phyloP scores from a whole-genome alignment of 2,329 filamentous ascomycete species.

The Septoria linicola region DNA sequence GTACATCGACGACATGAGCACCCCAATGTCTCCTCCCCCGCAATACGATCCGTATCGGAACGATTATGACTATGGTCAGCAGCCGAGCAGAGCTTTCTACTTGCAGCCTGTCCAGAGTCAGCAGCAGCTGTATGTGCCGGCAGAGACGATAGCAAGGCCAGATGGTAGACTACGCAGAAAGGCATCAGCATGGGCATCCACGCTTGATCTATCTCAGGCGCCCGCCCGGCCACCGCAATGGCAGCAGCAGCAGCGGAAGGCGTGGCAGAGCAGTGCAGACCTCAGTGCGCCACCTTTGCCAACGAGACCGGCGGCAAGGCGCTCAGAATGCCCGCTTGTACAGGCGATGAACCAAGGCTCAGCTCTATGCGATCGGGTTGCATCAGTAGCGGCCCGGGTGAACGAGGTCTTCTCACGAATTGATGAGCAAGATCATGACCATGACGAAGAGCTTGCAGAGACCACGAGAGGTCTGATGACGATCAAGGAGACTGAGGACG shows the following conservation, averaged over 20 bases:
- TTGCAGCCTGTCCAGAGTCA: conserved; percentile 18
- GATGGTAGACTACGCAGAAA: conserved; percentile 19
- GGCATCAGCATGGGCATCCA: conserved; percentile 20
- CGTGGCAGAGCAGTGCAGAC: conserved; percentile 22
- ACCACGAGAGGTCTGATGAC: conserved; percentile 8
- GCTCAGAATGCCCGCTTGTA: conserved; percentile 23
- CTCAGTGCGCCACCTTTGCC: conserved; percentile 8
- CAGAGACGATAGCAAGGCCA: conserved; percentile 6
- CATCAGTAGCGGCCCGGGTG: conserved; percentile 60
- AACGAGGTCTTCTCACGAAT: conserved; percentile 70
- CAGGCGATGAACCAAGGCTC: conserved; percentile 40
- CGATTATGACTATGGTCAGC: conserved; percentile 12
- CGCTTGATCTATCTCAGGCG: conserved; percentile 12
- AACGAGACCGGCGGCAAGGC: conserved; percentile 8
- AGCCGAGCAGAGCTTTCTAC: conserved; percentile 15
- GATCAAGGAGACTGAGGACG: not conserved
- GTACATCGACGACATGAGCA: not conserved
- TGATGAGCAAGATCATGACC: conserved; percentile 58
- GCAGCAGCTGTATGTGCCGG: conserved; percentile 13
- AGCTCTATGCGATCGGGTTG: conserved; percentile 59
- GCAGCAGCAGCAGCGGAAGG: conserved; percentile 13
- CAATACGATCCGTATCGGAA: conserved; percentile 20
- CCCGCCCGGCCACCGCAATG: not conserved
- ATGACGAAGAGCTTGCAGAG: conserved; percentile 55
- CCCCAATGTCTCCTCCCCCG: conserved; percentile 19